Base-by-base conservation (phyloP, 495 filamentous ascomycete species). In the Hyphodiscus hymeniophilus region DNA sequence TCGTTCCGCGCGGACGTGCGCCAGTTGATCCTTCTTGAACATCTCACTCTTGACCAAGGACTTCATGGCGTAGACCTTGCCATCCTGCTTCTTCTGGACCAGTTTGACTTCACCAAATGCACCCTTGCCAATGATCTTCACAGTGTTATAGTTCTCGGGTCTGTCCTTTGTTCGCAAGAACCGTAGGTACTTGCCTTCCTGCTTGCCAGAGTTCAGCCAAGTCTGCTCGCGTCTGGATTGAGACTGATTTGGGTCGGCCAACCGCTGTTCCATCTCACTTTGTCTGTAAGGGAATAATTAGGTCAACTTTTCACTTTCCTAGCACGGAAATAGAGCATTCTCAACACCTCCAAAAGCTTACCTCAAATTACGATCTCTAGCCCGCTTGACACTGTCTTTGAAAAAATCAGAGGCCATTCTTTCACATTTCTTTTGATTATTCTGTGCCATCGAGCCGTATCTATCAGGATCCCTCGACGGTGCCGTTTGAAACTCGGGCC, bases 1-100 rank as follows among this genome's bases (percentile, higher is more conserved):
- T 72, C 92, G 80, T 70, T 99, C 92, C 13, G 92, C 87, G 49
- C 94, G 89, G 42, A 99, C 92, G 69, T 99, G 92, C n/a, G 92
- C 92, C 48, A 99, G 69, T 65, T 99, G 92, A 59, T 99, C 94
- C 70, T 95, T 96, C 73, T 95, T 97, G 71, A 94, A 95, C 92
- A 99, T 99, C 65, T 99, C 92, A 5, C 86, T 84, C 75, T 99
- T 99, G 66, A 97, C 84, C 46, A 99, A 71, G 26, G 91, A 95
- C 72, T 99, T 99, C 71, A 99, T 83, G 36, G 92, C 92, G 60
- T 96, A 99, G 48, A 97, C 89, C 66, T 94, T 94, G 63, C 87
- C 87, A 58, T 97, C 92, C n/a, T 81, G 77, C 74, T 89, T 94
- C 68, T 94, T 84, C 66, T 92, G 87, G 50, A 99, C 92, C 47